Evolutionary conservation across 805 yeast species (phyloP), one percentile per base, ranked within the genome.

Genomic region (Suhomyces canberraensis): DNA sequence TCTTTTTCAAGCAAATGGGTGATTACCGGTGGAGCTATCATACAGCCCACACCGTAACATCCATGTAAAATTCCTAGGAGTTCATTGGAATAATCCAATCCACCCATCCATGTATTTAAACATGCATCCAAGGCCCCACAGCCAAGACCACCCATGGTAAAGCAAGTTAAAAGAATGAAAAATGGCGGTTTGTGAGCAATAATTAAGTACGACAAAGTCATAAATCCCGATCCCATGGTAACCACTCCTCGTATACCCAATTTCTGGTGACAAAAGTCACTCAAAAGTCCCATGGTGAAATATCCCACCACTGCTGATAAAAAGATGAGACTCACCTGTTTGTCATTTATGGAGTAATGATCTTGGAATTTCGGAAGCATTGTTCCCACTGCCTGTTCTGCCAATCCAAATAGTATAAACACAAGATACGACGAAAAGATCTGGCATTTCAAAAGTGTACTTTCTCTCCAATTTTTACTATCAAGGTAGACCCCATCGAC

Each of bases 341-440:
- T 55, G 45, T 81, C 76, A 42, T 71, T 60, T 4, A 79, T 64
- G 1, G 58, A 20, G 51, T 78, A 81, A 33, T 73, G 57, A 4
- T 50, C 53, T 36, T 76, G 71, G 11, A 79, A 44, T 25, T 69
- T 59, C 2, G 84, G 82, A 41, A 81, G 61, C 26, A 80, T 50
- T 0, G 84, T 70, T 0, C 87, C 87, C 13, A 78, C 54, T 0
- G 82, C 65, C 51, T 80, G 83, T 46, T 81, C 87, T 4, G 71
- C 66, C 19, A 80, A 50, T 0, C 88, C 88, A 40, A 75, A 55
- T 1, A 76, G 48, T 1, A 67, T 50, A 46, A 78, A 73, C 1
- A 66, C 51, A 16, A 58, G 26, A 40, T 61, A 72, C 1, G 68
- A 53, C 0, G 69, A 52, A 0, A 59, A 1, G 16, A 78, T 58